phyloP scores from a whole-genome alignment of 441 rosid genomes.

The Euphorbia corollata region DNA sequence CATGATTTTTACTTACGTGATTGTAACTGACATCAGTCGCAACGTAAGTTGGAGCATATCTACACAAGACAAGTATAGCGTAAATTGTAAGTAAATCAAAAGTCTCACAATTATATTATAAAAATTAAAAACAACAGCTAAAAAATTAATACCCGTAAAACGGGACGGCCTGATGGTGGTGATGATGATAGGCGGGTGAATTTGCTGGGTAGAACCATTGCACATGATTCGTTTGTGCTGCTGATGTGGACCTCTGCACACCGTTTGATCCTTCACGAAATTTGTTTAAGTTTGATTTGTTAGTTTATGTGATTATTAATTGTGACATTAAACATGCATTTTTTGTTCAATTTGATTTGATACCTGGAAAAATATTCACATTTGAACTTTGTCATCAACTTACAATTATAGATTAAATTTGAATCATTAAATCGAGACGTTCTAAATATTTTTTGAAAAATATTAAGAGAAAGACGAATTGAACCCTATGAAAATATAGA shows the following conservation, averaged over 20 bases:
- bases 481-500: too few relatives aligned
- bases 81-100: background rate
- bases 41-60: constrained; percentile 64
- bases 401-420: too few relatives aligned
- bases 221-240: constrained; percentile 48
- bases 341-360: too few relatives aligned
- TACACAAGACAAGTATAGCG: constrained; percentile 17
- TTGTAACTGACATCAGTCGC: constrained; percentile 52
- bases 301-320: background rate
- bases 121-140: background rate
- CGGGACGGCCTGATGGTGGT: constrained; percentile 52
- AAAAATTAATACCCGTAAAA: constrained; percentile 49
- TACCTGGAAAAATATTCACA: too few relatives aligned
- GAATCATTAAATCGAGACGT: too few relatives aligned
- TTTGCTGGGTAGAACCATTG: constrained; percentile 76
- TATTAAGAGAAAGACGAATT: too few relatives aligned
- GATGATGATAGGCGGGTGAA: constrained; percentile 38
- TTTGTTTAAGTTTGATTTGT: background rate
- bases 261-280: constrained; percentile 36
- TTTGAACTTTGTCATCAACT: too few relatives aligned
- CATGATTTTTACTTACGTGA: constrained; percentile 45
- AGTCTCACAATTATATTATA: background rate
- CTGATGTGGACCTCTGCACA: constrained; percentile 45
- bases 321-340: too few relatives aligned
- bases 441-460: too few relatives aligned